Evolutionary conservation across 495 filamentous ascomycete genomes (phyloP).

Genomic region (Xylaria cubensis): DNA sequence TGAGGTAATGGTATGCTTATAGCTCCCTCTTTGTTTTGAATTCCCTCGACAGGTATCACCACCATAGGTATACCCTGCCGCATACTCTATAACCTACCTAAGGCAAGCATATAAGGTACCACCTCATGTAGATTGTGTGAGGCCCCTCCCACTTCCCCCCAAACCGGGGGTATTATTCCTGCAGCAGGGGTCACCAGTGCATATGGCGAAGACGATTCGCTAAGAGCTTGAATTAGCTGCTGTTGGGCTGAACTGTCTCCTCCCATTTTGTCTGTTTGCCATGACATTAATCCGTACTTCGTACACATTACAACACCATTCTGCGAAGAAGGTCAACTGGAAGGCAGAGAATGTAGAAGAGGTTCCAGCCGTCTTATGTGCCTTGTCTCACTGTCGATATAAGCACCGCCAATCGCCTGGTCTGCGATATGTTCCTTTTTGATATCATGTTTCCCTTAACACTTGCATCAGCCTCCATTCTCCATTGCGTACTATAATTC

Average conservation of each 20-base stretch:
- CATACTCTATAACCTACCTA: too few species aligned
- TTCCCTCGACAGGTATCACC: neutral
- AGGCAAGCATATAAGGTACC: too few species aligned
- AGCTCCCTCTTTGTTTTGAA: neutral
- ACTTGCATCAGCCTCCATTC: neutral
- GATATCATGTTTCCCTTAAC: neutral
- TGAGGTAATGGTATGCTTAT: neutral
- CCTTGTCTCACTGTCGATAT: neutral
- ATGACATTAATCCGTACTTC: neutral
- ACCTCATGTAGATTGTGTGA: neutral
- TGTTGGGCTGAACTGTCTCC: conserved; percentile 38
- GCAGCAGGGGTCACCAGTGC: conserved; percentile 33
- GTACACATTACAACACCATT: neutral
- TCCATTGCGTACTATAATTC: neutral
- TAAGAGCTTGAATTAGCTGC: conserved; percentile 34
- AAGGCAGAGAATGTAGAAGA: conserved; percentile 1
- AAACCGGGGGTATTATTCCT: conserved; percentile 28
- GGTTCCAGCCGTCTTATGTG: conserved; percentile 3
- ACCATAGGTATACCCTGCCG: neutral
- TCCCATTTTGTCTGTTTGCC: neutral
- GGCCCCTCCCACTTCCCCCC: conserved; percentile 1
- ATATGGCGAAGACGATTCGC: conserved; percentile 33
- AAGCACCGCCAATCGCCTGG: conserved; percentile 6
- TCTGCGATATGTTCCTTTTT: neutral
- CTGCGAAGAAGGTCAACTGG: neutral